Evolutionary conservation across 2,329 filamentous ascomycete genomes (phyloP), one percentile per base, ranked within the genome.

Genomic region (Hypoxylon sp.): DNA sequence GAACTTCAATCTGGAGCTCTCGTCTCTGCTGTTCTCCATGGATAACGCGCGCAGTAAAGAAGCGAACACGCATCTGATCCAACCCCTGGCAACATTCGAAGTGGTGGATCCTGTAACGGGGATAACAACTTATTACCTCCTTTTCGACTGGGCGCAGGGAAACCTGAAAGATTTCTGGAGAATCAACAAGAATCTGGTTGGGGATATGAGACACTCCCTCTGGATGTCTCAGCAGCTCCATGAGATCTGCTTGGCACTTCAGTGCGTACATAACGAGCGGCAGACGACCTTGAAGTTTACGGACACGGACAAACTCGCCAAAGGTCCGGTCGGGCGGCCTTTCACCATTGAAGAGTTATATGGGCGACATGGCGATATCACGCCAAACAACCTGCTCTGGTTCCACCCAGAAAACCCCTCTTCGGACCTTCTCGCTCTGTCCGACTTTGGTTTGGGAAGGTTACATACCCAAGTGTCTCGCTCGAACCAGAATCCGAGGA

Each of bases 381-480:
- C 76, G 13, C 71, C 74, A 0, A 70, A 70, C 5, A 77, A 77
- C 21, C 74, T 77, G 5, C 62, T 77, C 0, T 69, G 67, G 58
- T 75, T 69, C 24, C 15, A 45, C 0, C 29, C 41, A 3, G 15
- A 55, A 40, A 13, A 26, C 2, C 47, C 55, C 3, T 4, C 53
- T 9, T 17, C 37, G 3, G 70, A 66, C 2, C 45, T 66, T 2
- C 58, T 74, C 0, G 63, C 69, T 10, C 69, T 76, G n/a, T 59
- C 73, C 0, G 74, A 75, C 45, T 72, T 76, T 43, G 74, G 74
- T 0, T 50, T 74, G 3, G 59, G 67, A 2, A 67, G 70, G 10
- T 70, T 77, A 8, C 74, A 76, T 48, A 61, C 70, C 4, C 60
- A 65, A 45, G 65, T 70, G 1, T 73, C 73, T 1, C 62, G 69